These are phyloP conservation scores for Meira nashicola DNA, from an alignment of 1,284 basidiomycete genomes.

Conservation along the genomic window DNA sequence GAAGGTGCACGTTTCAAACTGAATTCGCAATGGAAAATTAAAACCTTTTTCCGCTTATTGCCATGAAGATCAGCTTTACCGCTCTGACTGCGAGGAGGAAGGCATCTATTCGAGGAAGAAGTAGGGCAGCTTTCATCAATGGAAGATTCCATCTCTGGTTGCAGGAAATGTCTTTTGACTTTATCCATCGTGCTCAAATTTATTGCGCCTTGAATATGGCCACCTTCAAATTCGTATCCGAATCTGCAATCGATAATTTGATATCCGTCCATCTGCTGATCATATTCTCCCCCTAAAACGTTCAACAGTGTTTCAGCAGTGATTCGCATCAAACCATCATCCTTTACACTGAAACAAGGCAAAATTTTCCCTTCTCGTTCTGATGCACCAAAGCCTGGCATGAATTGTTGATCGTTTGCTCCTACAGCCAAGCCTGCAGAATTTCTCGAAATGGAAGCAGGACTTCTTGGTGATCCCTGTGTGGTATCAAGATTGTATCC, in stretches of 20 bases:
- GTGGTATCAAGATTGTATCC: too few species aligned
- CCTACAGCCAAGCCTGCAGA: conserved; percentile 12
- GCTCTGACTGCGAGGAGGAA: conserved; percentile 61
- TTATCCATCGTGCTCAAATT: conserved; percentile 81
- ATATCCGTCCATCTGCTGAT: conserved; percentile 34
- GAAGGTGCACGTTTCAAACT: conserved; percentile 90
- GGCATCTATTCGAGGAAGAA: conserved; percentile 2
- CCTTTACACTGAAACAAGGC: conserved; percentile 85
- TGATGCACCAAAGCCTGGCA: conserved; percentile 44
- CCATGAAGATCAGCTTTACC: conserved; percentile 59
- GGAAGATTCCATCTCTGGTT: conserved; percentile 37
- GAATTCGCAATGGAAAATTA: conserved; percentile 98
- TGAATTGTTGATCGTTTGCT: too few species aligned
- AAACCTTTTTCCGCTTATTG: conserved; percentile 66
- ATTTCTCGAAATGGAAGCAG: conserved; percentile 1
- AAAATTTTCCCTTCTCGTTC: conserved; percentile 74
- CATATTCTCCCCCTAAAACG: conserved; percentile 40
- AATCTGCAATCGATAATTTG: conserved; percentile 90
- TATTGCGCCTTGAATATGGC: conserved; percentile 84
- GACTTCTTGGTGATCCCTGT: background rate
- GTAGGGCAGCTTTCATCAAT: too few species aligned
- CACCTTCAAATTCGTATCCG: conserved; percentile 90
- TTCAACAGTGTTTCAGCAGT: conserved; percentile 61
- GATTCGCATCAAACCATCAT: conserved; percentile 93
- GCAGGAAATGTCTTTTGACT: conserved; percentile 74